Base-by-base conservation (phyloP, 2,329 filamentous ascomycete genomes). In the Xylariaceae sp. region DNA sequence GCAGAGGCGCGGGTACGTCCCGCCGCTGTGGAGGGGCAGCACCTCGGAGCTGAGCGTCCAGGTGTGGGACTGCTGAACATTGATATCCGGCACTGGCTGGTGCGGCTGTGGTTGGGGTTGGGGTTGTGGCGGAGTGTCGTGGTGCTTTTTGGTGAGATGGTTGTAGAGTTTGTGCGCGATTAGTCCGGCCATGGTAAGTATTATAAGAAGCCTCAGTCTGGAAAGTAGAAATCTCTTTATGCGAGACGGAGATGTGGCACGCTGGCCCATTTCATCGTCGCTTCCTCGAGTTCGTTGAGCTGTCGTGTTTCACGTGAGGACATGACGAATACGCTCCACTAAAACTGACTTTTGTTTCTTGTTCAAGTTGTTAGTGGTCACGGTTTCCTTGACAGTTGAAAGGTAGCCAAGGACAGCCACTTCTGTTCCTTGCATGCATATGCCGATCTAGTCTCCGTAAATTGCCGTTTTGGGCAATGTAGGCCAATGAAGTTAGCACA, bases 1-100 rank as follows among this genome's bases (percentile, higher is more conserved):
- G 32, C 73, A 72, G 4, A 79, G 69, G 10, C 77, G 77, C 1
- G 77, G 76, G 54, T 80, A 80, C 1, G 77, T 79, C 41, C 76
- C 77, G 9, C 66, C 66, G 2, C 68, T 62, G 36, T 73, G 66
- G 6, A 73, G 67, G 18, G 72, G 66, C 18, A 81, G 79, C 55
- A 78, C 73, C 36, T 74, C 81, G 68, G 76, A 41, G 46, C 37
- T 55, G 3, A 60, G 35, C 2, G 48, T 56, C 59, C 59, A 61
- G n/a, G 51, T 51, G 40, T 44, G 56, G 9, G 56, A 53, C 2
- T 33, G 49, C 23, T 32, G 46, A 41, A 24, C 13, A 23, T 35
- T 24, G 7, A 33, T 45, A 32, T 7, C 26, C 18, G 37, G 37
- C 16, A 26, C 8, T 32, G 29, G 50, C 16, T 50, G 54, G 9